Evolutionary conservation across 805 yeast genomes (phyloP), one percentile per base, ranked within the genome.

Genomic region (Nakazawaea wickerhamii): DNA sequence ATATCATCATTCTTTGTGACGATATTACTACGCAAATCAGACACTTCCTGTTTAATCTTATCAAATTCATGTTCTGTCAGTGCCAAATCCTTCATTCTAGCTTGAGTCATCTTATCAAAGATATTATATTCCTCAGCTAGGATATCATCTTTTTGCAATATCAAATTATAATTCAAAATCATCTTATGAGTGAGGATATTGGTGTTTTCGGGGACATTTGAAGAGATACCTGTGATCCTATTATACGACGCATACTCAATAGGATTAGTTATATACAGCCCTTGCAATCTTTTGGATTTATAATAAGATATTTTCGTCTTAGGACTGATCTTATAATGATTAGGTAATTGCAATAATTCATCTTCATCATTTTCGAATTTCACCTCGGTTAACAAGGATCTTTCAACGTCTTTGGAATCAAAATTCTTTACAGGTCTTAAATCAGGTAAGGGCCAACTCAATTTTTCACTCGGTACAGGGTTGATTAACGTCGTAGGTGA

Each of bases 381-480:
- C 3, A 84, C 91, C 55, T 85, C 95, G 1, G 87, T 80, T 38
- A 84, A 61, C 44, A 85, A 60, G 0, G 93, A 81, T 52, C 75
- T 73, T 55, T 89, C 96, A 17, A 89, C 95, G 58, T 89, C 96
- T 48, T 67, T 65, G 1, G 90, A 71, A 3, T 73, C 73, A 53
- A 77, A 88, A 31, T 68, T 67, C 2, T 82, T 79, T 4, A 88
- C 76, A 2, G 68, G 56, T 2, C 87, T 73, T 48, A 85, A 64
- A 36, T 83, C 86, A 0, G 95, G 93, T 33, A 89, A 63, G 3
- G 90, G 91, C 95, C 95, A 89, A 5, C 73, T 67, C 5, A 47
- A 43, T 11, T 9, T 14, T n/a, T 19, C 30, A 11, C 11, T 15
- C 5, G 61, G 50, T 55, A 54, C 49, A 2, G 49, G 36, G 13